phyloP scores from a whole-genome alignment of 2,329 filamentous ascomycete species.

The Teratosphaeria viscida region DNA sequence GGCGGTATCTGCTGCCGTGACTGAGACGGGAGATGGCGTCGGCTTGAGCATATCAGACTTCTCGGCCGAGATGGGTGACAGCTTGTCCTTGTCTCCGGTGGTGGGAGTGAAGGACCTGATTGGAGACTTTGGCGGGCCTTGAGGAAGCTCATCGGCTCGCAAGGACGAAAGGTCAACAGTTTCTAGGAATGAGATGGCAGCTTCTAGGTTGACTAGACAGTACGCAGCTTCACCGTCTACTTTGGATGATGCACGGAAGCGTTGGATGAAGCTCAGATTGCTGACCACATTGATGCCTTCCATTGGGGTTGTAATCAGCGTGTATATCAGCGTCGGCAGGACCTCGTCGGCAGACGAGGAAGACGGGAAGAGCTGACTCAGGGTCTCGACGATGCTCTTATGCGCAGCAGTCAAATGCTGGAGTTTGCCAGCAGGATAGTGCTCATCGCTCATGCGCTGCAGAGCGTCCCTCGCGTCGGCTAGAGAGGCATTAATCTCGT shows the following conservation, averaged over 20 bases:
- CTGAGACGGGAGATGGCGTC: conserved; percentile 18
- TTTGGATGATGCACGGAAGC: conserved; percentile 76
- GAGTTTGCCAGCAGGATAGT: conserved; percentile 83
- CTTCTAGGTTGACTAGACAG: conserved; percentile 90
- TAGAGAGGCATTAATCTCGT: conserved; percentile 62
- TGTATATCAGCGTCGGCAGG: conserved; percentile 91
- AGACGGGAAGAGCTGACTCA: conserved; percentile 55
- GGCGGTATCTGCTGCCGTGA: conserved; percentile 12
- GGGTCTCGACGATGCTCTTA: conserved; percentile 85
- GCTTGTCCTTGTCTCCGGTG: conserved; percentile 28
- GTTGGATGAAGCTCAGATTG: conserved; percentile 88
- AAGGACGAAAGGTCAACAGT: conserved; percentile 89
- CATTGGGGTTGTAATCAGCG: conserved; percentile 79
- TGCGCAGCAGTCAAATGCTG: conserved; percentile 80
- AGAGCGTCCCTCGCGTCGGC: conserved; percentile 58
- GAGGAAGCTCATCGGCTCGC: conserved; percentile 62
- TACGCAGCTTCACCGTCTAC: conserved; percentile 92
- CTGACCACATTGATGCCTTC: conserved; percentile 83
- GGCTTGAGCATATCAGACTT: conserved; percentile 23
- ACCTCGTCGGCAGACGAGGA: conserved; percentile 93
- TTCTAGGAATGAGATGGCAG: conserved; percentile 85
- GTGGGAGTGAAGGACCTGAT: conserved; percentile 36
- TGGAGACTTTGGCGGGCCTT: conserved; percentile 50
- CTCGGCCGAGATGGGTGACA: conserved; percentile 21
- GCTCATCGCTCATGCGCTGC: conserved; percentile 72